These are phyloP conservation scores for Perkinsus chesapeaki DNA, from an alignment of 169 alveolate species.

Conservation along the genomic window DNA sequence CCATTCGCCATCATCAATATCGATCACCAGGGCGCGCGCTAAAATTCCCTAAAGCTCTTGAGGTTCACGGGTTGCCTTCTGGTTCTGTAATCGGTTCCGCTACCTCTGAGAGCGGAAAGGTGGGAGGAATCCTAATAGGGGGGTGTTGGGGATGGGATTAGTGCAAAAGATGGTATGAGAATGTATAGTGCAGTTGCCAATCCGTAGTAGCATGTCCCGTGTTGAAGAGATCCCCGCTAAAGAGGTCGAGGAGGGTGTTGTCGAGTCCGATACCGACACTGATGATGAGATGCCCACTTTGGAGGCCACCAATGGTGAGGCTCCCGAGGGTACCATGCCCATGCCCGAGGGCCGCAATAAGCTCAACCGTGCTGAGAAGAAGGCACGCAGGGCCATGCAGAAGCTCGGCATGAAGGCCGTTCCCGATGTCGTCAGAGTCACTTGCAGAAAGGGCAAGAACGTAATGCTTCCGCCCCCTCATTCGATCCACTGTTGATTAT, in stretches of 20 bases:
- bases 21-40: neutral
- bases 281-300: neutral
- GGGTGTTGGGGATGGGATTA: neutral
- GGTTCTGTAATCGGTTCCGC: neutral
- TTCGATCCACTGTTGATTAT: neutral
- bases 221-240: constrained; percentile 2
- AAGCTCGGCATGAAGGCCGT: constrained; percentile 85
- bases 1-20: neutral
- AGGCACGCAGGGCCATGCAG: constrained; percentile 82
- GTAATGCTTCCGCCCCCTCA: neutral
- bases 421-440: constrained; percentile 82
- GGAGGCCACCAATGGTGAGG: neutral
- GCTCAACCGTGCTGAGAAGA: constrained; percentile 86
- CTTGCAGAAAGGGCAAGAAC: constrained; percentile 81
- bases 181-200: neutral
- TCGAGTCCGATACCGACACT: neutral
- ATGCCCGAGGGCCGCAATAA: constrained; percentile 8
- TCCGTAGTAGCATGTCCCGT: constrained; percentile 2
- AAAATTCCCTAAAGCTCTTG: neutral
- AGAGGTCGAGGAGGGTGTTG: constrained; percentile 2
- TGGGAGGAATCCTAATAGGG: neutral
- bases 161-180: too few species aligned
- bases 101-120: neutral
- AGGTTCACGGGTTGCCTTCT: neutral
- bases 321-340: neutral